These are phyloP conservation scores for Hymenoscyphus repandus DNA, from an alignment of 2,329 filamentous ascomycete species.

Conservation along the genomic window DNA sequence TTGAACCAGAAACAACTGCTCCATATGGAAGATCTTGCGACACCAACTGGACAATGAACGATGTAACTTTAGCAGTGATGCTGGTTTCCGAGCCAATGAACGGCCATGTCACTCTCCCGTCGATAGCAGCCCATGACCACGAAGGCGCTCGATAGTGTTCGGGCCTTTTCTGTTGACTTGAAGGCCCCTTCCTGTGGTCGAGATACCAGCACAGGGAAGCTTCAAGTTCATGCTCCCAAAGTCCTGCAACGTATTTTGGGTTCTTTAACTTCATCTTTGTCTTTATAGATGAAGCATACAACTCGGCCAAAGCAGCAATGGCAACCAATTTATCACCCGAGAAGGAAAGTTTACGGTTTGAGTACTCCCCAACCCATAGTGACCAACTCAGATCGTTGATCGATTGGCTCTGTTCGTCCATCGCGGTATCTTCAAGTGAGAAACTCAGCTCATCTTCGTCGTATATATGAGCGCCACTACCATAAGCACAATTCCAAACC, in stretches of 20 bases:
- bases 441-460: background rate
- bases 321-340: background rate
- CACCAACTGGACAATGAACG: background rate
- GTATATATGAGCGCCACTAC: background rate
- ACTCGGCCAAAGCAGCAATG: background rate
- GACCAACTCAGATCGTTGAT: background rate
- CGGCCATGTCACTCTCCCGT: background rate
- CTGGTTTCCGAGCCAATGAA: background rate
- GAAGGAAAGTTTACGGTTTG: background rate
- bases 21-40: background rate
- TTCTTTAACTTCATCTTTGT: background rate
- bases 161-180: background rate
- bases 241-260: background rate
- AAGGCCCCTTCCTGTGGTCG: background rate
- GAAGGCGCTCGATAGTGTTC: background rate
- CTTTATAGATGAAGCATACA: background rate
- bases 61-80: too few relatives aligned
- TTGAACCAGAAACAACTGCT: background rate
- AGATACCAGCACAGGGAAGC: background rate
- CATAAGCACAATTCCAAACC: background rate
- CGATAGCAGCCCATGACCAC: slow-evolving; percentile 5
- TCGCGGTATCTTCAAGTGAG: background rate
- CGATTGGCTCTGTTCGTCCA: background rate
- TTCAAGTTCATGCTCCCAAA: background rate
- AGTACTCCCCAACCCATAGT: background rate